Conservation (phyloP, 2,329 filamentous ascomycete genomes). For the Xylariaceae sp. region DNA sequence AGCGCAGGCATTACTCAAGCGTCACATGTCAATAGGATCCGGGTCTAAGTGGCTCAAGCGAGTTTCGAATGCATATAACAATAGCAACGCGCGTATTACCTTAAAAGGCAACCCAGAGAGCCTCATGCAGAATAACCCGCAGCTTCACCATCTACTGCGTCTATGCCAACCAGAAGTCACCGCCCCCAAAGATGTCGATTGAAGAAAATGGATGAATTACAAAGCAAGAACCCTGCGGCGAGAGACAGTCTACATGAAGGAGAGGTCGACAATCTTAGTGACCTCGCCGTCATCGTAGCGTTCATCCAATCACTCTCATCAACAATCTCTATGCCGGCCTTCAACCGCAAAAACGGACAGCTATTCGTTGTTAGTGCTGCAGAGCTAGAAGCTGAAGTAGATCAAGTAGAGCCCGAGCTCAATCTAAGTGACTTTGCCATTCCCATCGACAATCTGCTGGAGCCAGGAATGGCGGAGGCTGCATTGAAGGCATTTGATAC, state of each 20-base stretch:
- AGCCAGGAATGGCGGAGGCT: constrained; percentile 46
- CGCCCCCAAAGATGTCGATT: constrained; percentile 46
- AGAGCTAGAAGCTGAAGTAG: constrained; percentile 48
- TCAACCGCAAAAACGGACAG: constrained; percentile 49
- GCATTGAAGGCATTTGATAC: constrained; percentile 47
- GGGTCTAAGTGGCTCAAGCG: constrained; percentile 53
- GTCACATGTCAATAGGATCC: constrained; percentile 45
- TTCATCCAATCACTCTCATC: constrained; percentile 50
- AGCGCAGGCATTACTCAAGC: constrained; percentile 49
- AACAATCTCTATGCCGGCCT: constrained; percentile 45
- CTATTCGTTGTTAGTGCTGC: constrained; percentile 44
- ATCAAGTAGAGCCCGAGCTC: constrained; percentile 46
- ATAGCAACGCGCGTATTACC: constrained; percentile 46
- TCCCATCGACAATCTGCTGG: constrained; percentile 51
- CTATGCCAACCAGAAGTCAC: constrained; percentile 51
- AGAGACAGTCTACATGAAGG: constrained; percentile 44
- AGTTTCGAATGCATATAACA: constrained; percentile 44
- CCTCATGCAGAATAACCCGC: constrained; percentile 47
- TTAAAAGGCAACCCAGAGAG: constrained; percentile 52
- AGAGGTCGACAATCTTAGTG: constrained; percentile 45
- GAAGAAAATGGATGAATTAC: constrained; percentile 48
- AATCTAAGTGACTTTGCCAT: constrained; percentile 49
- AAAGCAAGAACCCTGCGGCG: constrained; percentile 43
- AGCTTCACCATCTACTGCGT: constrained; percentile 52
- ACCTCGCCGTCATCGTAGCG: constrained; percentile 46